Conservation (phyloP, 2,329 filamentous ascomycete species). For the Stromatinia cepivora region DNA sequence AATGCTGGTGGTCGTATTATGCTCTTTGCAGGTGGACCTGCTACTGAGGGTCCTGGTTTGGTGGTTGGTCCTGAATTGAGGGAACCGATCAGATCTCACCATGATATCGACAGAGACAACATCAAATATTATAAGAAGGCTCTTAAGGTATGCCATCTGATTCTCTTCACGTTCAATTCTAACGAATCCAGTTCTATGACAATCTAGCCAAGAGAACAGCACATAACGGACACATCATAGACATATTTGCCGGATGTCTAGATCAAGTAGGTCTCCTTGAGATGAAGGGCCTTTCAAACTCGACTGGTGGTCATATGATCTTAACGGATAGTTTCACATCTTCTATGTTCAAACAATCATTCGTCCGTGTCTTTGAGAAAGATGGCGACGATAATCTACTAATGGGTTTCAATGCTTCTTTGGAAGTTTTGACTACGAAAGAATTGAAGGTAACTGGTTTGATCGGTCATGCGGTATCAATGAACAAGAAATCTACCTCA, state of each 20-base stretch:
- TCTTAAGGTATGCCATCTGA: slow-evolving; percentile 66
- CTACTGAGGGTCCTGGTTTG: slow-evolving; percentile 94
- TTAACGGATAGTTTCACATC: slow-evolving; percentile 97
- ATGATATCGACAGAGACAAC: slow-evolving; percentile 97
- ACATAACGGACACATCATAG: slow-evolving; percentile 95
- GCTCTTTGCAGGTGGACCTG: slow-evolving; percentile 92
- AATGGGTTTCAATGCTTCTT: slow-evolving; percentile 97
- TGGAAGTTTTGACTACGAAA: slow-evolving; percentile 96
- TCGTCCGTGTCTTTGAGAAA: slow-evolving; percentile 95
- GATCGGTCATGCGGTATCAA: slow-evolving; percentile 92
- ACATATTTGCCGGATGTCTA: slow-evolving; percentile 95
- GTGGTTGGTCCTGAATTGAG: slow-evolving; percentile 94
- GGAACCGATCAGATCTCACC: slow-evolving; percentile 95
- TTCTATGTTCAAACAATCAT: slow-evolving; percentile 99
- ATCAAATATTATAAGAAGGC: slow-evolving; percentile 99
- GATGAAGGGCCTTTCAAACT: slow-evolving; percentile 97
- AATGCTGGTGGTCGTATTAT: slow-evolving; percentile 95
- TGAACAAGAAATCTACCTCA: slow-evolving; percentile 97
- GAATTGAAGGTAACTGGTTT: slow-evolving; percentile 97
- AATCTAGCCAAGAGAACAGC: slow-evolving; percentile 88
- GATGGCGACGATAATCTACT: slow-evolving; percentile 90
- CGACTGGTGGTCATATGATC: slow-evolving; percentile 96
- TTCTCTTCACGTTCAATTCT: not conserved
- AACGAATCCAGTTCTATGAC: slow-evolving; percentile 77
- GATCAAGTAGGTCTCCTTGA: slow-evolving; percentile 96